phyloP scores from a whole-genome alignment of 2,329 filamentous ascomycete species.

The Epichloe uncinata region DNA sequence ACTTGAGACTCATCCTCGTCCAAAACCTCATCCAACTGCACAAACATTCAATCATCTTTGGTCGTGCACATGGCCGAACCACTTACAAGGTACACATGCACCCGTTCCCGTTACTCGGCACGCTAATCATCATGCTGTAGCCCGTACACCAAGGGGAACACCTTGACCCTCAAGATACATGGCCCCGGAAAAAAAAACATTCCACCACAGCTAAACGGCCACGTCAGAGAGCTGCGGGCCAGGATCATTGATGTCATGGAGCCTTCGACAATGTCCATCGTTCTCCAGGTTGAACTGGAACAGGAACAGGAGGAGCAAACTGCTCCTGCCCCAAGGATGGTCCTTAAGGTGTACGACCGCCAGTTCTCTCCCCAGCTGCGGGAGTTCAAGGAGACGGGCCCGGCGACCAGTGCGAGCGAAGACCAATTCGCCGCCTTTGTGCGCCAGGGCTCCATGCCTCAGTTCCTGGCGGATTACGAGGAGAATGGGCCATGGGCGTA shows the following conservation, averaged over 20 bases:
- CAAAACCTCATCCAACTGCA: too few relatives aligned
- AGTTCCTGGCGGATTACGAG: neutral
- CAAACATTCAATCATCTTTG: neutral
- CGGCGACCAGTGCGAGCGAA: neutral
- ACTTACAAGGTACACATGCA: neutral
- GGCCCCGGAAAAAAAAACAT: neutral
- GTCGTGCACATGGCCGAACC: neutral
- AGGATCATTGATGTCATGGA: neutral
- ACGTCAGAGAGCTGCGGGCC: neutral
- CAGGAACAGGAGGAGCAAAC: neutral
- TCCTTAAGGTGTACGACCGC: neutral
- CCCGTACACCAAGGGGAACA: neutral
- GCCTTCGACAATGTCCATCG: neutral
- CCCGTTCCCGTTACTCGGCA: neutral
- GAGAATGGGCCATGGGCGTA: neutral
- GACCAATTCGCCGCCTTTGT: neutral
- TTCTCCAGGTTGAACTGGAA: neutral
- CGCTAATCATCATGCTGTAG: neutral
- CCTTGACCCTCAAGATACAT: neutral
- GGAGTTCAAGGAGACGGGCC: neutral
- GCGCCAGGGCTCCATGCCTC: neutral
- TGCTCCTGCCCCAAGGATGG: neutral
- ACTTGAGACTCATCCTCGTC: neutral
- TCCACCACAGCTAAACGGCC: neutral
- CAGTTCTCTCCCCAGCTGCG: neutral